Percentiles rank a stretch among this genome's conserved stretches.
Conservation (phyloP, 768 basidiomycete species). For the Russula brevipes region DNA sequence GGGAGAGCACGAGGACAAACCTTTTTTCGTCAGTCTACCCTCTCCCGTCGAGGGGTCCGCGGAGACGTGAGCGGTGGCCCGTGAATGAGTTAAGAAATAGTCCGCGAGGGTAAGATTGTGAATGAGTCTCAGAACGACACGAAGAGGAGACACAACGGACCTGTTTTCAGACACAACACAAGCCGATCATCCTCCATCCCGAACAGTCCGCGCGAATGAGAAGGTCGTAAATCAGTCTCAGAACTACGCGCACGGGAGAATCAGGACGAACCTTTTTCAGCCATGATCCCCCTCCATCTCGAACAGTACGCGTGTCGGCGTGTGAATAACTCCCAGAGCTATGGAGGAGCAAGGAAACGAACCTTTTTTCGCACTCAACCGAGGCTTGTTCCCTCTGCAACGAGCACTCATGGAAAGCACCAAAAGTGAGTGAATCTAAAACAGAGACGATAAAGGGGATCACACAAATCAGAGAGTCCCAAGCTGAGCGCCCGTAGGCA, state of each 20-base stretch:
- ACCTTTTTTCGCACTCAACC: slow-evolving; percentile 11
- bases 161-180: not conserved
- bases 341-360: not conserved
- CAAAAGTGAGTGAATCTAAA: not conserved
- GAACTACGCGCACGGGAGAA: not conserved
- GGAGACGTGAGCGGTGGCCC: too few relatives aligned
- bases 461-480: not conserved
- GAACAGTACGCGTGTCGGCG: too few relatives aligned
- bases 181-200: not conserved
- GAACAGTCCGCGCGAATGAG: too few relatives aligned
- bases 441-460: not conserved
- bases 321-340: too few relatives aligned
- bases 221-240: not conserved
- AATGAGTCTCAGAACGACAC: too few relatives aligned
- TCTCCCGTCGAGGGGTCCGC: too few relatives aligned
- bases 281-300: too few relatives aligned
- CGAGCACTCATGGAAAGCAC: not conserved
- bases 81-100: too few relatives aligned
- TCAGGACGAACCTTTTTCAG: slow-evolving; percentile 1
- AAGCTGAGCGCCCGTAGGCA: not conserved
- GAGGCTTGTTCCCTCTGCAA: not conserved
- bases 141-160: too few relatives aligned
- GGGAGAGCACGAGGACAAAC: not conserved
- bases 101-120: too few relatives aligned
- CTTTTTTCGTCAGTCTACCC: not conserved